phyloP scores from a whole-genome alignment of 805 yeast species.

The Candida yuanshanica region DNA sequence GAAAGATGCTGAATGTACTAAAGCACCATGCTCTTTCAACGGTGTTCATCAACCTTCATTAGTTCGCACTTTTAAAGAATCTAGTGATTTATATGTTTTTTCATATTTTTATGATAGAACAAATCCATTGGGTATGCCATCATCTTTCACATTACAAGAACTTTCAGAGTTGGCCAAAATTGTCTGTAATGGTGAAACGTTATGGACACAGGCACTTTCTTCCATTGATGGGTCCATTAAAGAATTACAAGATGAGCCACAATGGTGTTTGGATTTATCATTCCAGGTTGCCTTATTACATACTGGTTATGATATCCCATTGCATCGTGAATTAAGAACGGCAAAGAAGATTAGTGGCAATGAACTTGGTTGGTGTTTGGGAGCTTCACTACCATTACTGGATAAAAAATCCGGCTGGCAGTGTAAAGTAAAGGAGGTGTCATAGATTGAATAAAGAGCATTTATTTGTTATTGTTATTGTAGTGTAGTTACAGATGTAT shows the following conservation, averaged over 20 bases:
- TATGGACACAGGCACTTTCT: constrained; percentile 63
- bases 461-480: too few species aligned
- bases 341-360: constrained; percentile 85
- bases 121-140: constrained; percentile 91
- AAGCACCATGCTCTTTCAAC: constrained; percentile 88
- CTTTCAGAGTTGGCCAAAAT: constrained; percentile 71
- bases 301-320: constrained; percentile 95
- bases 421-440: constrained; percentile 35
- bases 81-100: constrained; percentile 80
- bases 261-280: constrained; percentile 90
- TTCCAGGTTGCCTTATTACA: constrained; percentile 88
- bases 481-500: too few species aligned
- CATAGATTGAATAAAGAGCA: neutral
- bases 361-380: constrained; percentile 98
- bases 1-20: constrained; percentile 72
- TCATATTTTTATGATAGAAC: constrained; percentile 96
- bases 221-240: constrained; percentile 64
- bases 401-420: constrained; percentile 61
- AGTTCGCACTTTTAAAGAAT: constrained; percentile 62
- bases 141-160: constrained; percentile 79
- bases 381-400: constrained; percentile 90
- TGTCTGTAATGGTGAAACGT: constrained; percentile 78
- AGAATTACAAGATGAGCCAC: constrained; percentile 71
- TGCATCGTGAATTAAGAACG: constrained; percentile 82
- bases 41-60: constrained; percentile 97